Conservation (phyloP, 2,329 filamentous ascomycete genomes). For the Alternaria longipes region DNA sequence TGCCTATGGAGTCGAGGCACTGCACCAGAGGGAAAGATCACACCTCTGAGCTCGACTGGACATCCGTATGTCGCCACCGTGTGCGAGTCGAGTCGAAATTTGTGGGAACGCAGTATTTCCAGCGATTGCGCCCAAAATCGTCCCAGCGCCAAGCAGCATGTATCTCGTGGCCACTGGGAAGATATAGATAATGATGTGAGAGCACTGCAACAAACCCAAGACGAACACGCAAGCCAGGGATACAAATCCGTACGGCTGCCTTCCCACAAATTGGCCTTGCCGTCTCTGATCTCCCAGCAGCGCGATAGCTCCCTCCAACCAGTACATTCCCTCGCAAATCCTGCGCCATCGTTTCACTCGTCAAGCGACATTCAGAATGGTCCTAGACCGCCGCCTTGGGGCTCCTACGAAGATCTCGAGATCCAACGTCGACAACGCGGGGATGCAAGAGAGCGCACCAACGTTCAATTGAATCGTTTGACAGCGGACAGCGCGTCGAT, state of each 20-base stretch:
- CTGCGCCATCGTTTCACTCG: background rate
- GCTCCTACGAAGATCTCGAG: slow-evolving; percentile 19
- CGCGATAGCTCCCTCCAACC: background rate
- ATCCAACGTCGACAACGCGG: slow-evolving; percentile 16
- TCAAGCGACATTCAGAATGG: slow-evolving; percentile 12
- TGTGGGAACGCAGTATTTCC: background rate
- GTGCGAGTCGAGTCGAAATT: background rate
- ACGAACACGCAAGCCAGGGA: slow-evolving; percentile 14
- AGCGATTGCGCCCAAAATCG: slow-evolving; percentile 3
- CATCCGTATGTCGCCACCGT: background rate
- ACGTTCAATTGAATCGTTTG: background rate
- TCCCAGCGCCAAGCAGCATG: slow-evolving; percentile 1
- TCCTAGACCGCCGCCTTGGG: slow-evolving; percentile 28
- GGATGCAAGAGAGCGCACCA: slow-evolving; percentile 13
- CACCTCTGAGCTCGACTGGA: background rate
- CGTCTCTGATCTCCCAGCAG: background rate
- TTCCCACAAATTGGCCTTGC: background rate
- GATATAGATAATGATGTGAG: slow-evolving; percentile 2
- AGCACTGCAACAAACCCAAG: slow-evolving; percentile 1
- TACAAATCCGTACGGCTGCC: slow-evolving; percentile 23
- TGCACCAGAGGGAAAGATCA: background rate
- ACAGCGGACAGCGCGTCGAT: background rate
- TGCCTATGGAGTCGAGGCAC: background rate
- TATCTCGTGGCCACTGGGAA: slow-evolving; percentile 5
- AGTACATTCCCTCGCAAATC: background rate